Evolutionary conservation across 202 grass and related monocot species (phyloP), one percentile per base, ranked within the genome.

Genomic region (Setaria italica): DNA sequence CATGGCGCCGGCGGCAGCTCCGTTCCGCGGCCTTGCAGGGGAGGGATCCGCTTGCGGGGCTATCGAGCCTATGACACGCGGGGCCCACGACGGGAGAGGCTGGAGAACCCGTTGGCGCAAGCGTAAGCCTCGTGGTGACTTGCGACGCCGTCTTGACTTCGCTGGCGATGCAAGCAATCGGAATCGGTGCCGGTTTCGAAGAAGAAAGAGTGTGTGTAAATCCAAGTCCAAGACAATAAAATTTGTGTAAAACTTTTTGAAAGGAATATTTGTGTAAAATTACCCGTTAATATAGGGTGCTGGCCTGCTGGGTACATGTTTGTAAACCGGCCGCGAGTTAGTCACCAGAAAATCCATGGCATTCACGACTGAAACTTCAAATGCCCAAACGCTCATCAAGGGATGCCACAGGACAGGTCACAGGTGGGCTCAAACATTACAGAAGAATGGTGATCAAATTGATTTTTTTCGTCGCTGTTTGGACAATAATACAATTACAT

Each of bases 1-100:
- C 93, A 92, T 88, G 32, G 71, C 70, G 70, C 84, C 74, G 80
- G 20, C 79, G 73, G 67, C 74, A 64, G 72, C 21, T 41, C 33
- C 41, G 50, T 39, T 59, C 62, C 39, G 48, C 25, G 35, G 29
- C 29, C 60, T 62, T 74, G 50, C 34, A 15, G 12, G 11, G 67
- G 17, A 42, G 13, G 47, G 70, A 42, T 57, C n/a, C 46, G 37
- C 1, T 55, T 6, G 67, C 20, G 49, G 56, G 20, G n/a, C 4
- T 56, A 70, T 42, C 41, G 42, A 37, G 73, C 15, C 67, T 9
- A 83, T 86, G 88, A 53, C 80, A 62, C 42, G 74, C 34, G 79
- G 75, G 79, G 3, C 84, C 74, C 12, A 49, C 17, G 0, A 10
- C 1, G 4, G 35, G 12, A 71, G 46, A 46, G 47, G 47, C 5